Percentiles rank a stretch among this genome's conserved stretches.
Conservation (phyloP, 2,329 filamentous ascomycete genomes). For the Aspergillus alliaceus region DNA sequence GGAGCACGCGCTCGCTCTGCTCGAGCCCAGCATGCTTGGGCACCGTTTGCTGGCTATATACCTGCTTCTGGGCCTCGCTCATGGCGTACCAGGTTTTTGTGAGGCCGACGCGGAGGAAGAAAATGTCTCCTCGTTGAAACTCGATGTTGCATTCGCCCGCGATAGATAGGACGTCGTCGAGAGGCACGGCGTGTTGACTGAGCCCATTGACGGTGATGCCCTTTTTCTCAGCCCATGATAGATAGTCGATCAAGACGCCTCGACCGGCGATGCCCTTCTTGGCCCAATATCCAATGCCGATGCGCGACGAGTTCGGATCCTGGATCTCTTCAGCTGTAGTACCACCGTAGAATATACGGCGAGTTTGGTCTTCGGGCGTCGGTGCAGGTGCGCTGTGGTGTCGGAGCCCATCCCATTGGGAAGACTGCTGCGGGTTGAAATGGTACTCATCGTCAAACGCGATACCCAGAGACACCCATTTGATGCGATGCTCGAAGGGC, state of each 20-base stretch:
- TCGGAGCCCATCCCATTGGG: conserved; percentile 56
- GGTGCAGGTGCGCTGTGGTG: conserved; percentile 50
- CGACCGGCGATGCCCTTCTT: conserved; percentile 41
- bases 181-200: conserved; percentile 31
- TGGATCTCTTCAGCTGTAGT: conserved; percentile 37
- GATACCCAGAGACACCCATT: conserved; percentile 44
- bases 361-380: conserved; percentile 27
- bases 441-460: conserved; percentile 53
- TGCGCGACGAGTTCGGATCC: conserved; percentile 31
- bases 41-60: conserved; percentile 30
- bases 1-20: conserved; percentile 45
- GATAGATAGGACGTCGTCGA: conserved; percentile 37
- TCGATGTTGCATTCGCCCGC: conserved; percentile 35
- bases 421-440: conserved; percentile 55
- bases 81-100: conserved; percentile 35
- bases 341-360: conserved; percentile 38
- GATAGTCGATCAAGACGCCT: conserved; percentile 42
- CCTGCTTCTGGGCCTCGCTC: conserved; percentile 25
- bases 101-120: conserved; percentile 40
- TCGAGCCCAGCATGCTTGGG: conserved; percentile 39
- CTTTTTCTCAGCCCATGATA: conserved; percentile 34
- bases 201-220: conserved; percentile 34
- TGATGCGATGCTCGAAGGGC: conserved; percentile 54
- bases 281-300: conserved; percentile 41
- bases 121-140: conserved; percentile 39